Base-by-base conservation (phyloP, 2,329 filamentous ascomycete species). In the Botrytis porri region DNA sequence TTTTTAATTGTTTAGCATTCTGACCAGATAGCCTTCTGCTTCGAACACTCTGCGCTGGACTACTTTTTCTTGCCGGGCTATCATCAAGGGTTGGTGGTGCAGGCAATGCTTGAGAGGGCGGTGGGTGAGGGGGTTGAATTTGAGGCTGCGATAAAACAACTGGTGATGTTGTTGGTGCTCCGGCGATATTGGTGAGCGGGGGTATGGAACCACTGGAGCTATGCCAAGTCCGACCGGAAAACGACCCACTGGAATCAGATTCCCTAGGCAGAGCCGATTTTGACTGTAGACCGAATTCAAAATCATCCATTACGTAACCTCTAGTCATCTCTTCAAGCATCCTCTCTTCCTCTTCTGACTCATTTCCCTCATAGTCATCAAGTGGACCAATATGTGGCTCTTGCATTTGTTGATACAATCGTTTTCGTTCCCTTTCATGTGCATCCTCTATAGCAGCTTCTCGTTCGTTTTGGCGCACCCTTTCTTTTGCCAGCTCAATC, bases 271-370 rank as follows among this genome's bases (percentile, higher is more conserved):
- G 82, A 39, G 90, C 86, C 25, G 89, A 90, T 77, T 91, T 93
- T 9, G 87, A 87, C 77, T 89, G 87, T 48, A 90, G 83, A 71
- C 89, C 91, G 79, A 95, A 92, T 73, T 93, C 88, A 79, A 97
- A 97, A 73, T 95, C 92, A 72, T 95, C 93, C 79, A 96, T 90
- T 71, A 90, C 88, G 81, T 94, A 95, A 70, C 92, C 93, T 76
- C 88, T 89, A 0, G 93, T 94, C 87, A 98, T 94, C 81, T 97
- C 94, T 75, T 98, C 95, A 66, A 98, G 82, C 70, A 94, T 87
- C 48, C 90, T 87, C 80, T 95, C 92, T 80, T 89, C 87, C 76
- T 95, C 93, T 72, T 94, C 89, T 0, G 88, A 89, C 43, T 89
- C 89, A 74, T 88, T 85, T 16, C 88, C 90, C 32, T 90, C 86